These are phyloP conservation scores for Aspergillus sp. DNA, from an alignment of 2,329 filamentous ascomycete species.

Conservation along the genomic window DNA sequence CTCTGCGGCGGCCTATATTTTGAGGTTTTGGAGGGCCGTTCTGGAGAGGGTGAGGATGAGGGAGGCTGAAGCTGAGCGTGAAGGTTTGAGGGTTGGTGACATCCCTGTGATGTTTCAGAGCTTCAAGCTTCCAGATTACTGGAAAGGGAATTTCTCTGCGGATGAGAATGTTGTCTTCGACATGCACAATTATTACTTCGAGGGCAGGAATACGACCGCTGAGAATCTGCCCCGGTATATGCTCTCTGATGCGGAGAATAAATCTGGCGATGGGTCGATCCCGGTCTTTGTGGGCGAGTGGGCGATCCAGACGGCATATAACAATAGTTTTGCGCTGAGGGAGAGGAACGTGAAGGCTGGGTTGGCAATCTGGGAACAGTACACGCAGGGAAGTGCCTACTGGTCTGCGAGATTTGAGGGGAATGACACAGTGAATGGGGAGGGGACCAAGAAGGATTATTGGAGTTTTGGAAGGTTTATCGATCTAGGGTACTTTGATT, in stretches of 20 bases:
- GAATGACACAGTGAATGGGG: background rate
- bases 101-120: constrained; percentile 30
- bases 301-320: constrained; percentile 20
- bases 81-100: background rate
- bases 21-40: constrained; percentile 24
- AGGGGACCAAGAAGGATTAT: constrained; percentile 2
- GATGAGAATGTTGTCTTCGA: constrained; percentile 26
- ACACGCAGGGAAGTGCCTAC: constrained; percentile 21
- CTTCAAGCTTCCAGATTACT: constrained; percentile 24
- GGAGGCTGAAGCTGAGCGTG: constrained; percentile 1
- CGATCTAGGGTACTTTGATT: background rate
- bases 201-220: constrained; percentile 16
- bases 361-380: constrained; percentile 14
- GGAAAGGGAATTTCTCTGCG: constrained; percentile 17
- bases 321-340: constrained; percentile 18
- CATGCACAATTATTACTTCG: constrained; percentile 27
- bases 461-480: constrained; percentile 2
- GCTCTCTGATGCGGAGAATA: constrained; percentile 17
- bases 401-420: constrained; percentile 20
- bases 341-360: constrained; percentile 19
- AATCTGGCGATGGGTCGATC: constrained; percentile 19
- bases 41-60: constrained; percentile 15
- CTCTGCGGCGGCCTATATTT: constrained; percentile 25
- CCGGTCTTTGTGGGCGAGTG: constrained; percentile 27
- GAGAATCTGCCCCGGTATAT: constrained; percentile 19